These are phyloP conservation scores for Fusarium tuaranense DNA, from an alignment of 2,329 filamentous ascomycete genomes.

Conservation along the genomic window DNA sequence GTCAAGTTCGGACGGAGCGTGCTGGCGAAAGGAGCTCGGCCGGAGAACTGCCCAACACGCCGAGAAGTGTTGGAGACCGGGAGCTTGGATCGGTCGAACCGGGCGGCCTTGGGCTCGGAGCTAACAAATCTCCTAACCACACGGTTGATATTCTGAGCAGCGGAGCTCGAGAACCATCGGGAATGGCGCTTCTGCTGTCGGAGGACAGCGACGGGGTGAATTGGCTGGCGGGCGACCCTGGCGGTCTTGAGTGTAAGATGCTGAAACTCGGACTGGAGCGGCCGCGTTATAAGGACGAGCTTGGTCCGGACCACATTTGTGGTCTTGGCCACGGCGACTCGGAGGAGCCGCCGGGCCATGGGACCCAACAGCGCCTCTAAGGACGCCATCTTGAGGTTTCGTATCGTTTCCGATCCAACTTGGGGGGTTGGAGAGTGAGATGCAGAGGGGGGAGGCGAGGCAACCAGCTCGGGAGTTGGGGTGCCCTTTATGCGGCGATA, in stretches of 20 bases:
- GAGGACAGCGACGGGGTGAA: slow-evolving; percentile 65
- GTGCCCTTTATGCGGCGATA: slow-evolving; percentile 42
- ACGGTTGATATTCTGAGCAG: slow-evolving; percentile 57
- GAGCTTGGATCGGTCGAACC: slow-evolving; percentile 62
- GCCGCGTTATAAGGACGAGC: slow-evolving; percentile 57
- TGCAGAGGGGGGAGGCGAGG: slow-evolving; percentile 30
- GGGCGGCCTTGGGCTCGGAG: slow-evolving; percentile 51
- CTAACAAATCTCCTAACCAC: slow-evolving; percentile 65
- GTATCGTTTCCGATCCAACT: slow-evolving; percentile 35
- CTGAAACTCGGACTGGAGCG: slow-evolving; percentile 60
- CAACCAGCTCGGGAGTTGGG: slow-evolving; percentile 25
- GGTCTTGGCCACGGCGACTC: slow-evolving; percentile 63
- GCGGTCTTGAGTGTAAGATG: slow-evolving; percentile 57
- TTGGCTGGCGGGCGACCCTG: slow-evolving; percentile 59
- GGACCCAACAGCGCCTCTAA: slow-evolving; percentile 69
- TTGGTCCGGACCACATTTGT: slow-evolving; percentile 64
- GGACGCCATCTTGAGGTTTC: slow-evolving; percentile 62
- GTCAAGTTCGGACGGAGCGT: slow-evolving; percentile 93
- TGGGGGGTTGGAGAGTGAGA: slow-evolving; percentile 35
- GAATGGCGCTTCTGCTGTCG: slow-evolving; percentile 59
- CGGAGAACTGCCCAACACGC: slow-evolving; percentile 71
- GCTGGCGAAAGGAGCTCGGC: slow-evolving; percentile 86
- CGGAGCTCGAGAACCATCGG: slow-evolving; percentile 62
- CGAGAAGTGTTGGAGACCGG: slow-evolving; percentile 62
- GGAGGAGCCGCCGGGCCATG: slow-evolving; percentile 65